Conservation (phyloP, 345 rosid genomes). For the Barbarea vulgaris region DNA sequence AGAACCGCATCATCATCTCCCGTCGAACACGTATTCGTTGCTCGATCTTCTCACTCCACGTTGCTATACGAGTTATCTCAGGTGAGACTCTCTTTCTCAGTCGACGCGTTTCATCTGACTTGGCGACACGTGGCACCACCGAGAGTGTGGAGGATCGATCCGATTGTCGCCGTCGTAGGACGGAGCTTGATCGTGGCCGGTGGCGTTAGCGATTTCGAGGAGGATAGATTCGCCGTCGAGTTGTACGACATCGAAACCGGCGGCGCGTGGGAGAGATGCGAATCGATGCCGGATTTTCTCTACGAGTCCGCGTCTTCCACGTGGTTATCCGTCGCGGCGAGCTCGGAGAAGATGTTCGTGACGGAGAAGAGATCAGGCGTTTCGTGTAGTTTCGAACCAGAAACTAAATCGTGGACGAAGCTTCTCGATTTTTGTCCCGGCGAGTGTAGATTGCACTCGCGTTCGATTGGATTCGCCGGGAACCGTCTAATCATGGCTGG, state of each 20-base stretch:
- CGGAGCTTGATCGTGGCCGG: slow-evolving; percentile 56
- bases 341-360: slow-evolving; percentile 46
- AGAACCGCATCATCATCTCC: slow-evolving; percentile 29
- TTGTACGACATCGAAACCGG: slow-evolving; percentile 45
- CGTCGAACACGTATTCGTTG: slow-evolving; percentile 32
- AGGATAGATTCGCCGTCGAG: slow-evolving; percentile 72
- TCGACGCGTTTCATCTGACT: slow-evolving; percentile 62
- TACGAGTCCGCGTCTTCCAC: slow-evolving; percentile 58
- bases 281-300: slow-evolving; percentile 58
- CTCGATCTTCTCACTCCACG: slow-evolving; percentile 63
- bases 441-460: slow-evolving; percentile 31
- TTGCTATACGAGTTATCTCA: slow-evolving; percentile 66
- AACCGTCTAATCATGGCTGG: slow-evolving; percentile 56
- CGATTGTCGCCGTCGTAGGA: slow-evolving; percentile 64
- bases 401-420: slow-evolving; percentile 56
- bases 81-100: slow-evolving; percentile 60
- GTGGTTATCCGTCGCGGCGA: slow-evolving; percentile 63
- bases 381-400: slow-evolving; percentile 52
- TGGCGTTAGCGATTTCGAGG: slow-evolving; percentile 69
- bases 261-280: slow-evolving; percentile 52
- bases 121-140: slow-evolving; percentile 71
- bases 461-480: slow-evolving; percentile 41
- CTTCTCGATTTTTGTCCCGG: slow-evolving; percentile 49
- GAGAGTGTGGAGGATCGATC: slow-evolving; percentile 64
- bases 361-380: slow-evolving; percentile 58